Conservation (phyloP, 345 rosid genomes). For the Salix purpurea region DNA sequence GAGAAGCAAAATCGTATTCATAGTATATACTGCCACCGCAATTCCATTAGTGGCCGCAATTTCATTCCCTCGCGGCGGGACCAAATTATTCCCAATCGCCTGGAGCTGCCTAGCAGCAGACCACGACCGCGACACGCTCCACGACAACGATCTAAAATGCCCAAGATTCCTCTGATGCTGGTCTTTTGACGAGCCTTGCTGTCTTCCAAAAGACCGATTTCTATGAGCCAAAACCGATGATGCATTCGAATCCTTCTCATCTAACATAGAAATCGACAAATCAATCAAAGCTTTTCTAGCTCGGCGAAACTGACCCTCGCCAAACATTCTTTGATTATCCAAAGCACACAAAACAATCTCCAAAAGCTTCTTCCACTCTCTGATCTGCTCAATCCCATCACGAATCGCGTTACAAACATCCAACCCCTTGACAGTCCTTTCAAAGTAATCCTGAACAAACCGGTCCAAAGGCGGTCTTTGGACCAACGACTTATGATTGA, state of each 20-base stretch:
- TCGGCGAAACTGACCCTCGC: slow-evolving; percentile 87
- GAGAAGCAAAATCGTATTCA: slow-evolving; percentile 63
- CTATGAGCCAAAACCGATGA: slow-evolving; percentile 44
- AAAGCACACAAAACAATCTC: slow-evolving; percentile 48
- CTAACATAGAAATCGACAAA: slow-evolving; percentile 79
- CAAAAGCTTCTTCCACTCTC: slow-evolving; percentile 41
- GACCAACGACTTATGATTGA: slow-evolving; percentile 34
- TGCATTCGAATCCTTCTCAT: slow-evolving; percentile 58
- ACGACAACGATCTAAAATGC: slow-evolving; percentile 82
- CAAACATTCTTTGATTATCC: slow-evolving; percentile 40
- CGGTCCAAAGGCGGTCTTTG: slow-evolving; percentile 42
- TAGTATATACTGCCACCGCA: slow-evolving; percentile 59
- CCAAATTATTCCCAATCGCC: slow-evolving; percentile 61
- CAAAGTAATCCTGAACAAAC: slow-evolving; percentile 30
- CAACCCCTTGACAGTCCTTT: slow-evolving; percentile 41
- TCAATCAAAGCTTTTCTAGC: slow-evolving; percentile 83
- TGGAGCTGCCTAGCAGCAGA: slow-evolving; percentile 89
- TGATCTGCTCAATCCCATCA: slow-evolving; percentile 45
- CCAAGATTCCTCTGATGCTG: slow-evolving; percentile 38
- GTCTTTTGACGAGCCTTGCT: slow-evolving; percentile 31
- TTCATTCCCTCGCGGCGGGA: slow-evolving; percentile 54
- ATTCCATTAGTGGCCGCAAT: slow-evolving; percentile 56
- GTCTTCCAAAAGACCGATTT: slow-evolving; percentile 81
- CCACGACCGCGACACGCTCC: slow-evolving; percentile 98
- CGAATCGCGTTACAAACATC: slow-evolving; percentile 49